These are phyloP conservation scores for Citropsis articulata DNA, from an alignment of 345 rosid species.

Conservation along the genomic window DNA sequence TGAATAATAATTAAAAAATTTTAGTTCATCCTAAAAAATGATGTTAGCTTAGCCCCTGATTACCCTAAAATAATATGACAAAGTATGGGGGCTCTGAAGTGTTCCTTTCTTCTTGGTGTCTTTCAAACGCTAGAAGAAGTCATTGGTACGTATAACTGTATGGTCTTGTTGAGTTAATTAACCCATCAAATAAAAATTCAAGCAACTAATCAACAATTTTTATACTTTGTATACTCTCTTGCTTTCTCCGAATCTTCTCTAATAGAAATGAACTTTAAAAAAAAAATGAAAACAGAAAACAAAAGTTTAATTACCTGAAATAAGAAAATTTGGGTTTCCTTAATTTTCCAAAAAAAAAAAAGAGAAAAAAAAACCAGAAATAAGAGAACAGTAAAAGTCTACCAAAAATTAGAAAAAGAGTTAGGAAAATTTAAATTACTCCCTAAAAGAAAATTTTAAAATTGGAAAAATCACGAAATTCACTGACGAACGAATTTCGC, in stretches of 20 bases:
- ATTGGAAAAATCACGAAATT: conserved; percentile 14
- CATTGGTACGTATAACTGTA: no score
- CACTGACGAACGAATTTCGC: conserved; percentile 23
- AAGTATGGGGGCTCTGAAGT: no score
- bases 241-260: no score
- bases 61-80: no score
- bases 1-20: no score
- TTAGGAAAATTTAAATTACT: conserved; percentile 23
- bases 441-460: background rate
- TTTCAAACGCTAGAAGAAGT: no score
- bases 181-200: background rate
- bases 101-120: no score
- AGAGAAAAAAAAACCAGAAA: background rate
- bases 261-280: background rate
- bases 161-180: background rate
- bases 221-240: no score
- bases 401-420: conserved; percentile 13
- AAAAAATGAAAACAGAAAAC: background rate
- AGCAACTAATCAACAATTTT: background rate
- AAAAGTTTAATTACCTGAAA: conserved; percentile 10
- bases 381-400: conserved; percentile 1
- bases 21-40: no score
- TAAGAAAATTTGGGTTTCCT: conserved; percentile 24
- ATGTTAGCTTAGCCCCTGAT: no score
- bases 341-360: conserved; percentile 4